Evolutionary conservation across 768 basidiomycete species (phyloP).

Genomic region (Coprinopsis sp.): DNA sequence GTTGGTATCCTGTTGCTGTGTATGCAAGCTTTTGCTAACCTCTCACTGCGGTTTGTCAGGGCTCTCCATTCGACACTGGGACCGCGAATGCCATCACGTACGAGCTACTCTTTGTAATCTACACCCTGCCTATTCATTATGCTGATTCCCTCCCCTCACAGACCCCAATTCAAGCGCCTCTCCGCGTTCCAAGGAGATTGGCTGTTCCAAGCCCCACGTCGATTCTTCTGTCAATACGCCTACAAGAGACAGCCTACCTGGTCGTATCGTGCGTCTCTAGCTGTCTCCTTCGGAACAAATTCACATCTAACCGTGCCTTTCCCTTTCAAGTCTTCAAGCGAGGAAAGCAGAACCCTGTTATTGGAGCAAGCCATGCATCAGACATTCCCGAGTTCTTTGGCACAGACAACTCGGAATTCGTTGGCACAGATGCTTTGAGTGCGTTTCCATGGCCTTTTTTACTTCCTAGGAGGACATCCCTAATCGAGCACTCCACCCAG

Average conservation of each 20-base stretch:
- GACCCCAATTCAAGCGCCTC: constrained; percentile 48
- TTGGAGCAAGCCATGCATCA: background rate
- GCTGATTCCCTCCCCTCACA: too few species aligned
- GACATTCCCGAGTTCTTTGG: background rate
- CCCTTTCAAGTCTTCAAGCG: background rate
- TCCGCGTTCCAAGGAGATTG: constrained; percentile 47
- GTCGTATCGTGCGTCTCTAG: constrained; percentile 31
- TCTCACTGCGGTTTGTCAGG: constrained; percentile 1
- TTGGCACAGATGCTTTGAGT: background rate
- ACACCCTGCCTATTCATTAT: too few species aligned
- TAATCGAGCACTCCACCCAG: background rate
- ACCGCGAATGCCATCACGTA: constrained; percentile 21
- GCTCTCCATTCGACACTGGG: constrained; percentile 23
- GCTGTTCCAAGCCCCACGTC: constrained; percentile 45
- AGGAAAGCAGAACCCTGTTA: background rate
- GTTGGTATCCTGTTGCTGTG: constrained; percentile 2
- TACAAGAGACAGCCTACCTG: constrained; percentile 35
- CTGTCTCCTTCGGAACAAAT: background rate
- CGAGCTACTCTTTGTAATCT: too few species aligned
- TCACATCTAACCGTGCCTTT: background rate
- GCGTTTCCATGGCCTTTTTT: background rate
- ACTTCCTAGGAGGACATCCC: too few species aligned
- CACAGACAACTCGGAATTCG: background rate
- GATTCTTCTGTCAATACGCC: constrained; percentile 38
- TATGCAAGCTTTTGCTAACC: background rate